Conservation (phyloP, 352 stramenopile genomes). For the Thalassiosira livingstoniorum region DNA sequence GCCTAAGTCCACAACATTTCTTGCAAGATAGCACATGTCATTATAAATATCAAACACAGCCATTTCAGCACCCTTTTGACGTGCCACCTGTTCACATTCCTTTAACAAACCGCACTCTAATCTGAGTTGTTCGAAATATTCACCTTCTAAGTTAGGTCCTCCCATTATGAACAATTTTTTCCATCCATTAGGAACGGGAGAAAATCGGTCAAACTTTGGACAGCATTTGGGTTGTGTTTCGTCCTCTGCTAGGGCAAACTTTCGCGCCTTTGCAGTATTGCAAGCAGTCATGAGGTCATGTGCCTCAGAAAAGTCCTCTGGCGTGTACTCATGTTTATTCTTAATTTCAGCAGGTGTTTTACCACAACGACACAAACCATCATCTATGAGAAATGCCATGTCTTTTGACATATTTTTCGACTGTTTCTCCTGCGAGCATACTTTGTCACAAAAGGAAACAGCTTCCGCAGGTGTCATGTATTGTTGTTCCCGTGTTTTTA, state of each 20-base stretch:
- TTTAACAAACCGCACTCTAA: slow-evolving; percentile 44
- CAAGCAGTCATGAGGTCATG: slow-evolving; percentile 48
- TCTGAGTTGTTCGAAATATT: slow-evolving; percentile 48
- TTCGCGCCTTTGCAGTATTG: slow-evolving; percentile 9
- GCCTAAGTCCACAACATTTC: slow-evolving; percentile 48
- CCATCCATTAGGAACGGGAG: slow-evolving; percentile 18
- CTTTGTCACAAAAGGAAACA: slow-evolving; percentile 35
- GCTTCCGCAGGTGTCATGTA: slow-evolving; percentile 42
- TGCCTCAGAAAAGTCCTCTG: slow-evolving; percentile 37
- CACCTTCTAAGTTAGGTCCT: slow-evolving; percentile 34
- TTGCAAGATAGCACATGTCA: slow-evolving; percentile 35
- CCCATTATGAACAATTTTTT: slow-evolving; percentile 27
- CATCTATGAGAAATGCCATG: slow-evolving; percentile 9
- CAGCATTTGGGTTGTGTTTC: slow-evolving; percentile 58
- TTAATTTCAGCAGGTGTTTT: slow-evolving; percentile 24
- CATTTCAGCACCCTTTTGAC: slow-evolving; percentile 42
- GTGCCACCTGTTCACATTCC: slow-evolving; percentile 40
- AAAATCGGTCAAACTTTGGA: slow-evolving; percentile 11
- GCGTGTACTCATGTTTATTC: slow-evolving; percentile 21
- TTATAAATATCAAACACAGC: slow-evolving; percentile 50
- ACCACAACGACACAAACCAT: slow-evolving; percentile 39
- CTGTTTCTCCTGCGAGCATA: slow-evolving; percentile 25
- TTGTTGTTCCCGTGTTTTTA: slow-evolving; percentile 7
- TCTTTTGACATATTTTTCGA: not conserved
- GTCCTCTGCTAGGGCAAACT: slow-evolving; percentile 5